Conservation (phyloP, 2,329 filamentous ascomycete species). For the Arthroderma uncinatum region DNA sequence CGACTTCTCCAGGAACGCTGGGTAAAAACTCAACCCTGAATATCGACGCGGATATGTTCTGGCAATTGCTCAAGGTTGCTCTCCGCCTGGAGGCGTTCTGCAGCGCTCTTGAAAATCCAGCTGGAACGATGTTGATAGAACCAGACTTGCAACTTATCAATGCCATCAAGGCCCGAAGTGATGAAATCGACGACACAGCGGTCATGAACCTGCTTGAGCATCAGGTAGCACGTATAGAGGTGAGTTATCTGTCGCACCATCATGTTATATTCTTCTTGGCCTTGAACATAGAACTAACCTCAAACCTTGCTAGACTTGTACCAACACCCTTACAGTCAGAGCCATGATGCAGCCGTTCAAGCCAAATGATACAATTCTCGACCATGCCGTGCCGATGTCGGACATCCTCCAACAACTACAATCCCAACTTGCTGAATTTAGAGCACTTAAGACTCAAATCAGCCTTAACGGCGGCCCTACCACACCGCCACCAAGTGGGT, state of each 20-base stretch:
- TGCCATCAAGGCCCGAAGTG: slow-evolving; percentile 57
- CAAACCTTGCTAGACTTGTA: slow-evolving; percentile 52
- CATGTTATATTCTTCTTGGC: slow-evolving; percentile 16
- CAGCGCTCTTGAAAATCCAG: slow-evolving; percentile 66
- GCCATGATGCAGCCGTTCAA: slow-evolving; percentile 64
- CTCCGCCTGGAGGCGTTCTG: slow-evolving; percentile 88
- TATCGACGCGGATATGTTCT: slow-evolving; percentile 75
- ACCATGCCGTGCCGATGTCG: slow-evolving; percentile 67
- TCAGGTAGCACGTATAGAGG: slow-evolving; percentile 91
- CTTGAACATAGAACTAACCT: slow-evolving; percentile 1
- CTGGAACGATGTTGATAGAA: slow-evolving; percentile 53
- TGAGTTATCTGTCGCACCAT: slow-evolving; percentile 39
- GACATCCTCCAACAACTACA: slow-evolving; percentile 44
- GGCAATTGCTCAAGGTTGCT: slow-evolving; percentile 81
- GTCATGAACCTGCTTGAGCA: slow-evolving; percentile 85
- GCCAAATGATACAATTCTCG: slow-evolving; percentile 50
- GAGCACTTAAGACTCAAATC: slow-evolving; percentile 31
- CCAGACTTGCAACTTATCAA: slow-evolving; percentile 79
- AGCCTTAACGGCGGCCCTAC: slow-evolving; percentile 12
- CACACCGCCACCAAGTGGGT: neutral
- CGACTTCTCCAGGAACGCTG: slow-evolving; percentile 49
- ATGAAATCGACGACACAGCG: slow-evolving; percentile 80
- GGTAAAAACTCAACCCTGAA: slow-evolving; percentile 55
- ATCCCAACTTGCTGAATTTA: slow-evolving; percentile 33
- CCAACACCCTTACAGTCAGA: slow-evolving; percentile 66